These are phyloP conservation scores for Colletotrichum filicis DNA, from an alignment of 2,329 filamentous ascomycete species.

Conservation along the genomic window DNA sequence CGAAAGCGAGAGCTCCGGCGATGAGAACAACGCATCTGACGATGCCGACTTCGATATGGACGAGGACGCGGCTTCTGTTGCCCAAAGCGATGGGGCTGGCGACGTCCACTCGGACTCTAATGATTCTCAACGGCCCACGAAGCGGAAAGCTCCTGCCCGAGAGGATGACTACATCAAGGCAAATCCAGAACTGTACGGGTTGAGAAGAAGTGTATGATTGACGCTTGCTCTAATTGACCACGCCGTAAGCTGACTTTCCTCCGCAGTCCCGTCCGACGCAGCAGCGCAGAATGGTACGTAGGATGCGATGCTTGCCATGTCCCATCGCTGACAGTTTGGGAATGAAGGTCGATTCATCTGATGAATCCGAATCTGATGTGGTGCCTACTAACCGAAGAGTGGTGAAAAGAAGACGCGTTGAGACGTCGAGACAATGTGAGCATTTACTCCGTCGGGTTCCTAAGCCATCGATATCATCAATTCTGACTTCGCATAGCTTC, in stretches of 20 bases:
- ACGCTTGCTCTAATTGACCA: slow-evolving; percentile 23
- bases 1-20: slow-evolving; percentile 59
- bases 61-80: slow-evolving; percentile 54
- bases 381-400: slow-evolving; percentile 66
- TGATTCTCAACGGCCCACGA: slow-evolving; percentile 74
- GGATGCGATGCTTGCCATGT: background rate
- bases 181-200: slow-evolving; percentile 94
- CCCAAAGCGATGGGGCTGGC: slow-evolving; percentile 56
- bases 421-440: slow-evolving; percentile 73
- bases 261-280: slow-evolving; percentile 66
- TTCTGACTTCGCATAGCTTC: slow-evolving; percentile 57
- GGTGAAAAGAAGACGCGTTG: slow-evolving; percentile 76
- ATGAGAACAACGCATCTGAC: slow-evolving; percentile 66
- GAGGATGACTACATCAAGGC: slow-evolving; percentile 88
- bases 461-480: background rate
- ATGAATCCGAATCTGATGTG: slow-evolving; percentile 80
- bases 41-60: slow-evolving; percentile 83
- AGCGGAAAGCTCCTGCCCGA: slow-evolving; percentile 76
- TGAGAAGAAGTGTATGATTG: slow-evolving; percentile 85
- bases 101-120: slow-evolving; percentile 75
- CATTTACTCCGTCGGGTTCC: slow-evolving; percentile 22
- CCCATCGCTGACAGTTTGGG: slow-evolving; percentile 37
- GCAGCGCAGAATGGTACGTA: slow-evolving; percentile 66
- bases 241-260: slow-evolving; percentile 21
- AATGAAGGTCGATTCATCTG: slow-evolving; percentile 57